Evolutionary conservation across 768 basidiomycete genomes (phyloP).

Genomic region (Psilocybe subaeruginosa): DNA sequence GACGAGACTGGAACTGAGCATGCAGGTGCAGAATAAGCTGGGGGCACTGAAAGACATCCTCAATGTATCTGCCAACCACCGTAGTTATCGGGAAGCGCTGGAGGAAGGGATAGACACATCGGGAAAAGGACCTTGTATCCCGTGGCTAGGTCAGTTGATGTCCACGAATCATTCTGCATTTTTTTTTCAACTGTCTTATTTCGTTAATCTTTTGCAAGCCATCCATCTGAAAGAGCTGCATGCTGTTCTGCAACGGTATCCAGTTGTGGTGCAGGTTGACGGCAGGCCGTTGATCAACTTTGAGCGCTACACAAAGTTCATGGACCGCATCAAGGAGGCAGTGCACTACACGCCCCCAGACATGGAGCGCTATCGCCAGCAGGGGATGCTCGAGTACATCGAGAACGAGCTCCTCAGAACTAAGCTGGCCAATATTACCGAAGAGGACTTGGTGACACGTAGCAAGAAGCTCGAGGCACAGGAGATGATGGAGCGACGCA

Average conservation of each 20-base stretch:
- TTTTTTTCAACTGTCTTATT: neutral
- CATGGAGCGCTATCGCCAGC: slow-evolving; percentile 30
- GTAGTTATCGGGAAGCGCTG: slow-evolving; percentile 38
- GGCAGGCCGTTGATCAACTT: slow-evolving; percentile 44
- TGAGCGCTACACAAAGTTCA: slow-evolving; percentile 38
- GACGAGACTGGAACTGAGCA: slow-evolving; percentile 33
- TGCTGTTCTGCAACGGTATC: slow-evolving; percentile 31
- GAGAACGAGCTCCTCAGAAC: slow-evolving; percentile 32
- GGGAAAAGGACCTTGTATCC: slow-evolving; percentile 32
- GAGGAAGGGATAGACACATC: slow-evolving; percentile 23
- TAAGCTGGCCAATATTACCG: neutral
- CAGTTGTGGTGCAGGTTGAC: slow-evolving; percentile 28
- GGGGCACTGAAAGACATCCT: slow-evolving; percentile 37
- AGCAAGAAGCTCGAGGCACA: neutral
- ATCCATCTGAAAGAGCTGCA: slow-evolving; percentile 40
- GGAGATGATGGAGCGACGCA: neutral
- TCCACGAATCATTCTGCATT: neutral
- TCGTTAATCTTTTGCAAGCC: slow-evolving; percentile 28
- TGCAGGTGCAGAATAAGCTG: slow-evolving; percentile 29
- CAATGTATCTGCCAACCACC: slow-evolving; percentile 36
- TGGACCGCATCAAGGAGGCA: slow-evolving; percentile 35
- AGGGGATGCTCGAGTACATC: slow-evolving; percentile 41
- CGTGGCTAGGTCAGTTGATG: slow-evolving; percentile 40
- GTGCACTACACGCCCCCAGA: slow-evolving; percentile 33
- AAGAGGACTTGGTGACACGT: neutral